These are phyloP conservation scores for Xylaria grammica DNA, from an alignment of 495 filamentous ascomycete genomes.

Conservation along the genomic window DNA sequence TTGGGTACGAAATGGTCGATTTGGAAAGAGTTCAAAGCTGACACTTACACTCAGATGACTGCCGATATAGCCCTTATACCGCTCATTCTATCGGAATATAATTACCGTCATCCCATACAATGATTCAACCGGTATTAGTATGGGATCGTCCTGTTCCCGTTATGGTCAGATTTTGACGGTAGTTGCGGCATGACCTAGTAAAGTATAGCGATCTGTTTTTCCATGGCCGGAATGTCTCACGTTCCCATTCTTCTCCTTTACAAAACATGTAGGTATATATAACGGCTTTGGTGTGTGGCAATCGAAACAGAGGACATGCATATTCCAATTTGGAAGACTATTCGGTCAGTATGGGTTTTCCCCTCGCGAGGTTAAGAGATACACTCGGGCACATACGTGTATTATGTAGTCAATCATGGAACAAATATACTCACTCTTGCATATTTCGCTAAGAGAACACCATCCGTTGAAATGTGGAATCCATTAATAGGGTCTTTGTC, in stretches of 20 bases:
- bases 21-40: slow-evolving; percentile 27
- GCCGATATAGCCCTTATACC: slow-evolving; percentile 5
- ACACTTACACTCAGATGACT: slow-evolving; percentile 32
- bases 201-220: neutral
- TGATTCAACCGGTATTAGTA: neutral
- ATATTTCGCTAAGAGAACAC: no score
- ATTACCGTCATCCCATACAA: neutral
- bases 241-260: neutral
- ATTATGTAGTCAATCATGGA: no score
- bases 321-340: neutral
- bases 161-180: neutral
- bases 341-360: neutral
- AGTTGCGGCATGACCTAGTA: neutral
- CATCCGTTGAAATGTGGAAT: no score
- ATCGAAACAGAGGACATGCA: neutral
- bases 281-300: neutral
- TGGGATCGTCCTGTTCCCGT: no score
- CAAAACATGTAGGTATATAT: neutral
- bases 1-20: slow-evolving; percentile 37
- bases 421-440: no score
- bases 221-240: neutral
- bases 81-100: neutral
- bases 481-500: no score
- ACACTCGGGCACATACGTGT: no score
- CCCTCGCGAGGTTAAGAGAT: no score